These are phyloP conservation scores for Pisolithus albus DNA, from an alignment of 768 basidiomycete species.

Conservation along the genomic window DNA sequence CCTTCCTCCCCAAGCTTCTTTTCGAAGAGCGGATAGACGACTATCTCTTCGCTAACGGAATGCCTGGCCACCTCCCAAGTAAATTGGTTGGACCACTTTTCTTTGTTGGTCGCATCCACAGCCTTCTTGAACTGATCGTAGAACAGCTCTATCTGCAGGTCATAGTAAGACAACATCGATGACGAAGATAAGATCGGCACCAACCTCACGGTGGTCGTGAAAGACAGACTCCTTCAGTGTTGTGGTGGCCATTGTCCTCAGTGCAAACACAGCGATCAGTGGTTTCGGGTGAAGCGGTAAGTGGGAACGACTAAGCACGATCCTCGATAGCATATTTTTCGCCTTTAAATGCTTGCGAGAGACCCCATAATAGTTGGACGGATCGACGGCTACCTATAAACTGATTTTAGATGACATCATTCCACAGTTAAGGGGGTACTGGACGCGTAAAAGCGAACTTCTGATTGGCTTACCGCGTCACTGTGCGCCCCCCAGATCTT, in stretches of 20 bases:
- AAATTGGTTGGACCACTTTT: constrained; percentile 49
- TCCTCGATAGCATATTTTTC: neutral
- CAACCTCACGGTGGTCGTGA: constrained; percentile 45
- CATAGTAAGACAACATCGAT: neutral
- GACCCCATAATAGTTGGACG: too few species aligned
- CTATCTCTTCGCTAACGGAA: constrained; percentile 55
- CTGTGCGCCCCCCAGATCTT: too few species aligned
- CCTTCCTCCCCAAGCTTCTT: constrained; percentile 48
- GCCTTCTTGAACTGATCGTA: constrained; percentile 42
- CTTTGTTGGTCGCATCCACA: constrained; percentile 41
- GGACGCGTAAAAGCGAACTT: too few species aligned
- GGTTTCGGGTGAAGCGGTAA: neutral
- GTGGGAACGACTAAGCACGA: neutral
- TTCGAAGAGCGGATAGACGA: constrained; percentile 60
- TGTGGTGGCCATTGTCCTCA: constrained; percentile 1
- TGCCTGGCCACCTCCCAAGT: constrained; percentile 58
- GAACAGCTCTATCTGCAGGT: constrained; percentile 47
- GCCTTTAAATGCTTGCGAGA: too few species aligned
- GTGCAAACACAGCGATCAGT: neutral
- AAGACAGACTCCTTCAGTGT: constrained; percentile 37
- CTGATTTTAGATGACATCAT: too few species aligned
- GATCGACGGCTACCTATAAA: too few species aligned
- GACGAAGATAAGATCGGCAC: neutral
- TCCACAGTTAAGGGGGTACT: too few species aligned
- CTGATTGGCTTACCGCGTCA: too few species aligned